These are phyloP conservation scores for Thermomucor indicae-seudaticae DNA, from an alignment of 371 early-diverging fungal species.

Conservation along the genomic window DNA sequence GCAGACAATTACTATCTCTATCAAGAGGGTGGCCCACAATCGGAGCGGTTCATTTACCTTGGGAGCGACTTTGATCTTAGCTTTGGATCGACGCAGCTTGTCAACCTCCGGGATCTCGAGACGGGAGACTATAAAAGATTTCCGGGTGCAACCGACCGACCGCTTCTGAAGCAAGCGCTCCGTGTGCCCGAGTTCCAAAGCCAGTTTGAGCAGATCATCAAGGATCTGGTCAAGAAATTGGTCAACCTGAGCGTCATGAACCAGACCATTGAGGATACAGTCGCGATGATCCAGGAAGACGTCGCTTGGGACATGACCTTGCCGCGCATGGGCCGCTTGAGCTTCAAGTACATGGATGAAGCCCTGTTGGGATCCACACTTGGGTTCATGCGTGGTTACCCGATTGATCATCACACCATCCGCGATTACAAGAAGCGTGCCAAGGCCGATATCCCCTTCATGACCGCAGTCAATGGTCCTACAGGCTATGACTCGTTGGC, in stretches of 20 bases:
- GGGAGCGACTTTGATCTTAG: constrained; percentile 32
- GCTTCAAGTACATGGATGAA: neutral
- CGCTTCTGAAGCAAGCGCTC: constrained; percentile 6
- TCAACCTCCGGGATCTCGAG: constrained; percentile 11
- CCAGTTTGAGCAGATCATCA: constrained; percentile 21
- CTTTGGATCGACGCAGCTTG: constrained; percentile 17
- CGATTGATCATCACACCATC: neutral
- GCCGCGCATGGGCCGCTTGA: constrained; percentile 1
- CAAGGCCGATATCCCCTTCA: neutral
- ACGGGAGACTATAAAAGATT: constrained; percentile 23
- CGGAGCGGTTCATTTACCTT: constrained; percentile 16
- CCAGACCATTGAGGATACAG: constrained; percentile 14
- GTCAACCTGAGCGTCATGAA: constrained; percentile 19
- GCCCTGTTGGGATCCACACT: neutral
- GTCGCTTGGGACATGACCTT: constrained; percentile 12
- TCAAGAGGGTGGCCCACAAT: neutral
- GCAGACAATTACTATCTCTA: constrained; percentile 29
- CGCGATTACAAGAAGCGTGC: neutral
- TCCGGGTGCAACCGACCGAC: constrained; percentile 11
- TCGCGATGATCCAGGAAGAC: constrained; percentile 13
- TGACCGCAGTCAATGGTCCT: constrained; percentile 2
- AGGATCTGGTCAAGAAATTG: constrained; percentile 3
- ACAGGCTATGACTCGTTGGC: constrained; percentile 1
- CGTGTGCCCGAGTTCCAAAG: constrained; percentile 21
- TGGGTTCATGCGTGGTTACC: neutral